Base-by-base conservation (phyloP, 2,329 filamentous ascomycete species). In the Diplodia sapinea region DNA sequence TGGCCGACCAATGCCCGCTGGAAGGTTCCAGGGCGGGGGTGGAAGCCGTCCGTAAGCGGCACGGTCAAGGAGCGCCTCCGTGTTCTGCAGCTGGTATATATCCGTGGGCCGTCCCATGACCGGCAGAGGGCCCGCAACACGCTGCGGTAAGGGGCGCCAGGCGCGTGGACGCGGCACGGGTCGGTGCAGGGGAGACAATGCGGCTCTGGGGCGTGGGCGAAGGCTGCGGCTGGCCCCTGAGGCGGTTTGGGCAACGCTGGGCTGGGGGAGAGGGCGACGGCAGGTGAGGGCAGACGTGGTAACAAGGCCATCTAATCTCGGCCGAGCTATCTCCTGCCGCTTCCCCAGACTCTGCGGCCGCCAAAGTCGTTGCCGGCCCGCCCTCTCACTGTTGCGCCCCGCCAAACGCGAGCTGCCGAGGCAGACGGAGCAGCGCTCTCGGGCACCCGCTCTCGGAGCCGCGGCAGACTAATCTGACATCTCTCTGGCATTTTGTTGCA, bases 1-100 rank as follows among this genome's bases (percentile, higher is more conserved):
- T 20, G 40, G 43, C 59, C 43, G 59, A 51, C 59, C 29, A n/a
- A 63, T 36, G 59, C 23, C 59, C 43, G 47, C 20, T 23, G 12
- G 59, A 63, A n/a, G 29, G 59, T 29, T 50, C 29, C n/a, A 51
- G 59, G 17, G n/a, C 47, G 47, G 59, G 43, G 31, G 43, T n/a
- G 15, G 17, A 23, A 38, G 12, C 13, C 29, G 20, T 50, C 57
- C 36, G 17, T 29, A 26, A 38, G n/a, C 29, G 59, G 43, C 59
- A 63, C 43, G 57, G 56, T 59, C 38, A 59, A 47, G 56, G 43
- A 15, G 40, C 38, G 56, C 56, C 56, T 63, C 59, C 59, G 59
- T 63, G 51, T 51, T 51, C 12, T 38, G 43, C 2, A 23, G 59
- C 40, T 50, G 40, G 55, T 47, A 47, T 23, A 59, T 29, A 59